Percentiles rank a stretch among this genome's conserved stretches.
phyloP scores from a whole-genome alignment of 163 green algal genomes.

The Prototheca wickerhamii region DNA sequence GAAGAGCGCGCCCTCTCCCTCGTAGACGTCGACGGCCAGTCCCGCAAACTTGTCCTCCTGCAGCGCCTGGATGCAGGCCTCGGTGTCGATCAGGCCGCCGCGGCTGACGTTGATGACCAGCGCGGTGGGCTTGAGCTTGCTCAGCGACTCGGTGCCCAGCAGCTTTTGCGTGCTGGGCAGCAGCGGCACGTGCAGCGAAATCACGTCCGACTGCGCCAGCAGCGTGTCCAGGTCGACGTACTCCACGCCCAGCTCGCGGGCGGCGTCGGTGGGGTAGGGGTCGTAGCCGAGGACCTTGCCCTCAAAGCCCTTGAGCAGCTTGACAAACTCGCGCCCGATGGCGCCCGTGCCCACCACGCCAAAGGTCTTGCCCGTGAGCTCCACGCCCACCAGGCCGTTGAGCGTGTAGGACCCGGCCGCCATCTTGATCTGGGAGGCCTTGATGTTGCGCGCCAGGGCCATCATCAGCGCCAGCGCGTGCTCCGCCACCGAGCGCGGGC shows the following conservation, averaged over 20 bases:
- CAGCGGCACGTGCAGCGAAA: slow-evolving; percentile 76
- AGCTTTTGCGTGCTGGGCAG: slow-evolving; percentile 30
- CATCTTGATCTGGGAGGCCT: slow-evolving; percentile 3
- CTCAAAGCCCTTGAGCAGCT: slow-evolving; percentile 44
- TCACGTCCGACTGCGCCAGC: slow-evolving; percentile 57
- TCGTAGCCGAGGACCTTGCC: slow-evolving; percentile 57
- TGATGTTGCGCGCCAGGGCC: slow-evolving; percentile 14
- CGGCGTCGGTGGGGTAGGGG: slow-evolving; percentile 37
- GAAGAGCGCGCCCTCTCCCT: slow-evolving; percentile 59
- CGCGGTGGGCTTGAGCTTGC: slow-evolving; percentile 49
- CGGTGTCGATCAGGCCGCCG: slow-evolving; percentile 67
- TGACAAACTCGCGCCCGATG: slow-evolving; percentile 50
- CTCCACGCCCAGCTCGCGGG: slow-evolving; percentile 43
- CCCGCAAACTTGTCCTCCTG: slow-evolving; percentile 46
- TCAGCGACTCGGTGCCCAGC: slow-evolving; percentile 24
- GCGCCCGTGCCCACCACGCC: slow-evolving; percentile 73
- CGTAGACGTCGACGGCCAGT: slow-evolving; percentile 56
- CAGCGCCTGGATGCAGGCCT: slow-evolving; percentile 52
- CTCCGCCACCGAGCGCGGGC: slow-evolving; percentile 62
- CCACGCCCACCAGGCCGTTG: slow-evolving; percentile 52
- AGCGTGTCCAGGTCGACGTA: slow-evolving; percentile 60
- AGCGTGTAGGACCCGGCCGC: slow-evolving; percentile 36
- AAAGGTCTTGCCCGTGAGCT: slow-evolving; percentile 55
- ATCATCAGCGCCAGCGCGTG: slow-evolving; percentile 58
- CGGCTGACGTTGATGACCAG: slow-evolving; percentile 77